Evolutionary conservation across 371 early-diverging fungal species (phyloP), one percentile per base, ranked within the genome.

Genomic region (Mortierella sp.): DNA sequence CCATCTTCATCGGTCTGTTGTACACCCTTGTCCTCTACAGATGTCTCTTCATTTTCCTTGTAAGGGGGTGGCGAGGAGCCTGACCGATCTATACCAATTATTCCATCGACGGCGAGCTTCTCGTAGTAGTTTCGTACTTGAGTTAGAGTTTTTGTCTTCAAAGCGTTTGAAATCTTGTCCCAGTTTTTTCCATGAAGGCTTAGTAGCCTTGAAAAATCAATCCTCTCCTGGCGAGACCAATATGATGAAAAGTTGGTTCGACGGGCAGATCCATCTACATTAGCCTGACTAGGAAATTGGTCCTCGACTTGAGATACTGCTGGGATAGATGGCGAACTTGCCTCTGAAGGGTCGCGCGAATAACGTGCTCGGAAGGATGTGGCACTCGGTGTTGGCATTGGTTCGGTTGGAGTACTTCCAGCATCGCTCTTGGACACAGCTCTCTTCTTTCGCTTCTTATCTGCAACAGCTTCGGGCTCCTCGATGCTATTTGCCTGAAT

Each of bases 121-220:
- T 93, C 94, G 70, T 91, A 97, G 69, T 93, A 93, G 69, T 95
- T 96, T 19, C 96, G 93, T 15, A 92, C 94, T 83, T 97, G 97
- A 21, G 91, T 91, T 7, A 87, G 88, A 0, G 96, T 95, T 78
- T 97, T 97, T 3, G 92, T 84, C 41, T 91, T 91, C 75, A 97
- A 87, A 1, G 86, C 86, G 63, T 84, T 88, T 0, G 97, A 90
- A 32, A 97, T 86, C 41, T 84, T 85, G 6, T 92, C 94, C 95
- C 95, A 97, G 76, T 96, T 90, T 64, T 87, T 84, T 4, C 97
- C 97, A 71, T 90, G 87, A 10, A 84, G 70, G 40, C 84, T 85
- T 36, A 95, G 64, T 40, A 88, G 90, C 9, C 87, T 85, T 33
- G 85, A 61, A 70, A 97, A 97, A 55, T 92, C 93, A 16, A 86